Conservation (phyloP, 2,329 filamentous ascomycete genomes). For the Trichoderma pleuroti region DNA sequence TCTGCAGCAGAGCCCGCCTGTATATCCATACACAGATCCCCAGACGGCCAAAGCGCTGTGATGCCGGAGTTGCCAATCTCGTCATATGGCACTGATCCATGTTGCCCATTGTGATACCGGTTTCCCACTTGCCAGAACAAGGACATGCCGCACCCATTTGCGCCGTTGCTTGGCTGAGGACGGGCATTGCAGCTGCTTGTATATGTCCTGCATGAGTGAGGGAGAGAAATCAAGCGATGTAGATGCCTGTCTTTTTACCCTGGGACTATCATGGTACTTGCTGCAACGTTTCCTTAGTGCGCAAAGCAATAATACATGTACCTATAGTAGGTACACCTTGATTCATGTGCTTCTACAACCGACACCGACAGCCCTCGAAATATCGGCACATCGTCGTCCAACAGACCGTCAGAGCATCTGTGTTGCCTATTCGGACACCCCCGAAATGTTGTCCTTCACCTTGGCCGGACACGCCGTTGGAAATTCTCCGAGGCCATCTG, state of each 20-base stretch:
- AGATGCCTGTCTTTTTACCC: neutral
- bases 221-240: neutral
- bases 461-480: conserved; percentile 2
- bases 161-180: neutral
- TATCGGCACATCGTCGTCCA: neutral
- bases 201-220: neutral
- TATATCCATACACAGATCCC: conserved; percentile 8
- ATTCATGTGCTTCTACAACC: neutral
- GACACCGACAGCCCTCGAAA: neutral
- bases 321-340: neutral
- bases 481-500: neutral
- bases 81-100: neutral
- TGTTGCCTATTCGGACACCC: conserved; percentile 4
- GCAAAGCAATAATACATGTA: neutral
- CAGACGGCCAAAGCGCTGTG: conserved; percentile 5
- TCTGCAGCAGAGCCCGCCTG: neutral
- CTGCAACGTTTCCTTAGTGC: neutral
- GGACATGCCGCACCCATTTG: neutral
- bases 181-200: neutral
- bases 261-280: neutral
- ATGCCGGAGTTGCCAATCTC: conserved; percentile 5
- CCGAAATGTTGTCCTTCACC: conserved; percentile 4
- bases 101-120: neutral
- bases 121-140: neutral
- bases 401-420: neutral